phyloP scores from a whole-genome alignment of 495 filamentous ascomycete species.

The Aspergillus avenaceus region DNA sequence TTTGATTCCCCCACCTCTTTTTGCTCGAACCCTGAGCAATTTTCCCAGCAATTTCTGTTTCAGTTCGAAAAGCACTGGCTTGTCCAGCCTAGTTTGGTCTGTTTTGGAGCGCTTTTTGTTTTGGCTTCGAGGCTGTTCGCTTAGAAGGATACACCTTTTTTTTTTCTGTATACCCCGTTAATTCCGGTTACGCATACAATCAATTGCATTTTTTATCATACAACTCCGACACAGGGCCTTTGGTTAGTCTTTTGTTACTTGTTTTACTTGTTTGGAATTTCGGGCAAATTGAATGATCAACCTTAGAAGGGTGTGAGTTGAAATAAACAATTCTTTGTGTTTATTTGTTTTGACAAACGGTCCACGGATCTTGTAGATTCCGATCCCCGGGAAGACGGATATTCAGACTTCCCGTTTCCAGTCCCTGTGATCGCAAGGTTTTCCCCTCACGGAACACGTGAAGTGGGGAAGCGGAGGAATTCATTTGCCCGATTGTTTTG shows the following conservation, averaged over 20 bases:
- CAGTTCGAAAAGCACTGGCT: conserved; percentile 8
- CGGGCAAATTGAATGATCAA: conserved; percentile 15
- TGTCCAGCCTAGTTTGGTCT: conserved; percentile 17
- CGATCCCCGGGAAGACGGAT: neutral
- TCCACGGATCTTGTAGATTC: too few species aligned
- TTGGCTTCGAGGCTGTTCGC: conserved; percentile 10
- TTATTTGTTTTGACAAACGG: too few species aligned
- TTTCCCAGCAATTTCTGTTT: conserved; percentile 9
- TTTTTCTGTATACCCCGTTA: conserved; percentile 20
- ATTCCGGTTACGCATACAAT: conserved; percentile 7
- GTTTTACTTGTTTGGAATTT: conserved; percentile 4
- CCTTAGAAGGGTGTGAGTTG: too few species aligned
- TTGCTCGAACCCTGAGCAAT: conserved; percentile 1
- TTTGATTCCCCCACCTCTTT: neutral
- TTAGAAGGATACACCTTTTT: conserved; percentile 20
- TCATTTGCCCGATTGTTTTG: neutral
- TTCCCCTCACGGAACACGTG: neutral
- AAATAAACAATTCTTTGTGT: neutral
- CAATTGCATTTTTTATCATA: conserved; percentile 14
- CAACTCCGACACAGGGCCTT: conserved; percentile 6
- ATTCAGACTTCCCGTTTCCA: neutral
- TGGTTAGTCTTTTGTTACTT: conserved; percentile 11
- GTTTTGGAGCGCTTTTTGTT: conserved; percentile 31
- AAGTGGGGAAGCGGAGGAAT: conserved; percentile 4
- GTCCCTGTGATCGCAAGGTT: neutral